Evolutionary conservation across 768 basidiomycete species (phyloP), one percentile per base, ranked within the genome.

Genomic region (Mycena albidolilacea): DNA sequence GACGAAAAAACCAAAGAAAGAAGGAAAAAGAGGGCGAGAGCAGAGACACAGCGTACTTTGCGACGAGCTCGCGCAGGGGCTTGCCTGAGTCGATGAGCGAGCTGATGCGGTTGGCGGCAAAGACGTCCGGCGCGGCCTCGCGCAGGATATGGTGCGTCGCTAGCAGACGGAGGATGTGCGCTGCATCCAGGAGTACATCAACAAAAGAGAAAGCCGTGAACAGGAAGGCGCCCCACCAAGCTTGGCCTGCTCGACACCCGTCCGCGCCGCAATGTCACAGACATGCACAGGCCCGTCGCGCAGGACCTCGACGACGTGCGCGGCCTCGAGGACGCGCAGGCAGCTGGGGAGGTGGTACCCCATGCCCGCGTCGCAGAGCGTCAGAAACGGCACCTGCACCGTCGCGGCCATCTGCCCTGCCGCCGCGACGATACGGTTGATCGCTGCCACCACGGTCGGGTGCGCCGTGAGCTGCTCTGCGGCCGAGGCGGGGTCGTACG

Each of bases 121-220:
- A 96, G 7, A 91, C 89, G 77, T 95, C 88, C 4, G 93, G 93
- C 12, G 87, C 84, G 4, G 89, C 84, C 80, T 96, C 95, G 52
- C 87, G 85, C 41, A 93, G 84, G 64, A 95, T 88, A 79, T 95
- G 93, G 78, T 94, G 93, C 0, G 94, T 93, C 12, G 93, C 93
- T 57, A 95, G 87, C 35, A 94, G 85, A 55, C 94, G 91, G 50
- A 96, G 87, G 43, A 89, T 87, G 77, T 95, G 94, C 5, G 90
- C 93, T 94, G 69, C 50, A n/a, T n/a, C n/a, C n/a, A n/a, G n/a
- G n/a, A n/a, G n/a, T n/a, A n/a, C n/a, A n/a, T n/a, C n/a, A n/a
- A n/a, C n/a, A n/a, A n/a, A n/a, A n/a, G n/a, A n/a, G n/a, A n/a
- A n/a, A n/a, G n/a, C n/a, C n/a, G n/a, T n/a, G n/a, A n/a, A n/a